Percentiles rank a stretch among this genome's conserved stretches.
Conservation (phyloP, 2,329 filamentous ascomycete genomes). For the Colletotrichum sp. region DNA sequence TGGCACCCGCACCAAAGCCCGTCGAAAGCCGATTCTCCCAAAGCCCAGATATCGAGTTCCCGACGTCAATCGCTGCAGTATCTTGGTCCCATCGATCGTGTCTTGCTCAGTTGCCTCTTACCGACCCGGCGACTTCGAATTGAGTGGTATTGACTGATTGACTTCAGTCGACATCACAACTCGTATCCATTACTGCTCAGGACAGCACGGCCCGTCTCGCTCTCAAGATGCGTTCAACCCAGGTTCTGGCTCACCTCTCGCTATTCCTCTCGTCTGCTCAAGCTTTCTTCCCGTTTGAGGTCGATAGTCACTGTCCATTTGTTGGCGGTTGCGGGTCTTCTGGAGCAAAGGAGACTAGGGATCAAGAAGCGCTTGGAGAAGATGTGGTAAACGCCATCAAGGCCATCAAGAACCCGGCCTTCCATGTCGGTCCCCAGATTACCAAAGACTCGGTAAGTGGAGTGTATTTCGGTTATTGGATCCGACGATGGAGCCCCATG, state of each 20-base stretch:
- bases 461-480: neutral
- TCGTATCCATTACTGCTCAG: neutral
- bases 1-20: slow-evolving; percentile 15
- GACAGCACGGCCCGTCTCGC: slow-evolving; percentile 13
- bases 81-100: neutral
- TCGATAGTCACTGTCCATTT: slow-evolving; percentile 35
- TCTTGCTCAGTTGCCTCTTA: neutral
- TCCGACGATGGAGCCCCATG: neutral
- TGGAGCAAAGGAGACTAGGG: slow-evolving; percentile 19
- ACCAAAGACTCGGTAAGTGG: neutral
- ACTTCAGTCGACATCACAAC: neutral
- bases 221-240: slow-evolving; percentile 44
- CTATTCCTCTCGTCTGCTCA: slow-evolving; percentile 50
- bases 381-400: slow-evolving; percentile 12
- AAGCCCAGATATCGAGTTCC: neutral
- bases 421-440: slow-evolving; percentile 29
- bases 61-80: neutral
- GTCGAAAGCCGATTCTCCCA: neutral
- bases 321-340: slow-evolving; percentile 30
- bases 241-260: slow-evolving; percentile 49
- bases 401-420: slow-evolving; percentile 35
- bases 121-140: neutral
- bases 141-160: neutral
- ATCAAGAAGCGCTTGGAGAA: neutral
- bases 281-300: slow-evolving; percentile 52